A percentile compares a stretch with the other conserved stretches of the same genome.
phyloP scores from a whole-genome alignment of 2,329 filamentous ascomycete species.

The Decorospora gaudefroyi region DNA sequence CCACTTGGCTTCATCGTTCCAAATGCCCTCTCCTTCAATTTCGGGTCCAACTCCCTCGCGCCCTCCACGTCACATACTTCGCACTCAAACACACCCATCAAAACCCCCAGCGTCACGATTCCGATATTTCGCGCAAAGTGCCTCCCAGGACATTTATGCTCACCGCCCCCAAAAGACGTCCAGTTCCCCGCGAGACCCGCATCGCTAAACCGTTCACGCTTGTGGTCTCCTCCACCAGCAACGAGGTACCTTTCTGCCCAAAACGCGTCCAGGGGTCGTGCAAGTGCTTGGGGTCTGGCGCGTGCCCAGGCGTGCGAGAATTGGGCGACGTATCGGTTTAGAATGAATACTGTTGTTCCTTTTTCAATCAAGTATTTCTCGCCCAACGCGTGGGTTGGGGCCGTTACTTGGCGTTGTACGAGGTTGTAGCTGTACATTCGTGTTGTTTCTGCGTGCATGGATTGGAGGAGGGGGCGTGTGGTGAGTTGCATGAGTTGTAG shows the following conservation, averaged over 20 bases:
- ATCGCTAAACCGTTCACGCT: slow-evolving; percentile 19
- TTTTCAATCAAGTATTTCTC: slow-evolving; percentile 17
- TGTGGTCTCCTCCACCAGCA: background rate
- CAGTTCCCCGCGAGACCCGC: slow-evolving; percentile 19
- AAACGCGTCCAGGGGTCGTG: slow-evolving; percentile 12
- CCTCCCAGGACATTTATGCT: slow-evolving; percentile 24
- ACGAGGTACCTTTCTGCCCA: slow-evolving; percentile 24
- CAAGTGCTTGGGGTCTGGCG: slow-evolving; percentile 1
- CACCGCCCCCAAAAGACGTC: slow-evolving; percentile 24
- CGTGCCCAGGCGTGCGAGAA: slow-evolving; percentile 11
- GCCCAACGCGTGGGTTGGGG: slow-evolving; percentile 12
- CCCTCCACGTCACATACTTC: slow-evolving; percentile 4
- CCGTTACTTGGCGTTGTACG: slow-evolving; percentile 10
- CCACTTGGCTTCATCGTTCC: slow-evolving; percentile 11
- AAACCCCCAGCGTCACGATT: slow-evolving; percentile 12
- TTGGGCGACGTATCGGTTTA: slow-evolving; percentile 10
- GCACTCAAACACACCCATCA: slow-evolving; percentile 13
- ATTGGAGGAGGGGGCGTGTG: slow-evolving; percentile 21
- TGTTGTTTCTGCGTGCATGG: slow-evolving; percentile 20
- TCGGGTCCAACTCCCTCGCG: background rate
- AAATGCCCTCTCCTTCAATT: slow-evolving; percentile 4
- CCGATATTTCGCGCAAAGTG: slow-evolving; percentile 25
- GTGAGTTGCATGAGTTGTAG: slow-evolving; percentile 17
- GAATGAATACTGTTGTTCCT: slow-evolving; percentile 18
- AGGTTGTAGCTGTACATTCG: slow-evolving; percentile 17